These are phyloP conservation scores for Cercospora janseana DNA, from an alignment of 2,329 filamentous ascomycete species.

Conservation along the genomic window DNA sequence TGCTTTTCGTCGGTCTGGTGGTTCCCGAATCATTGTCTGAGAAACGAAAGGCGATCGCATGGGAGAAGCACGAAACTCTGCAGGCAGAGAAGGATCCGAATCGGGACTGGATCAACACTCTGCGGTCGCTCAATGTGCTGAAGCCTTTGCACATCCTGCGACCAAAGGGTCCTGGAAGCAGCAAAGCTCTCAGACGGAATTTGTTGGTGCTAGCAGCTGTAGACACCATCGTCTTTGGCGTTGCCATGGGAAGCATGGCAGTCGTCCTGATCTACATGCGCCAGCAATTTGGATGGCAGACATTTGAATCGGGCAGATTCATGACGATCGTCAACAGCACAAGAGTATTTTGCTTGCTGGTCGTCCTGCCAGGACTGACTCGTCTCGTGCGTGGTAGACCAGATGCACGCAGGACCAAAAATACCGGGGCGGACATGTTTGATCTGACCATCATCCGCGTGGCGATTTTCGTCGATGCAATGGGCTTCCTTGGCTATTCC, in stretches of 20 bases:
- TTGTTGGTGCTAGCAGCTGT: conserved; percentile 75
- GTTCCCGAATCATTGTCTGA: conserved; percentile 83
- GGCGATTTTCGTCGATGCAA: conserved; percentile 71
- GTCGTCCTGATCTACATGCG: conserved; percentile 82
- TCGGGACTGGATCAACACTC: conserved; percentile 46
- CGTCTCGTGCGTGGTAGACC: conserved; percentile 66
- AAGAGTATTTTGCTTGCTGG: conserved; percentile 72
- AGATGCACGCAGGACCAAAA: conserved; percentile 47
- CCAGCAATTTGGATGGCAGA: conserved; percentile 78
- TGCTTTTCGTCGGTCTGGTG: conserved; percentile 66
- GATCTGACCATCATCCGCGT: conserved; percentile 75
- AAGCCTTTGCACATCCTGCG: conserved; percentile 74
- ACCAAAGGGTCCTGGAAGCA: conserved; percentile 65
- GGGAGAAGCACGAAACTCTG: conserved; percentile 61
- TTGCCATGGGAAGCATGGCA: conserved; percentile 76
- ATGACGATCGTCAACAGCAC: conserved; percentile 75
- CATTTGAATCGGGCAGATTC: conserved; percentile 74
- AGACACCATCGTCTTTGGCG: conserved; percentile 78
- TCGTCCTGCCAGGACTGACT: conserved; percentile 73
- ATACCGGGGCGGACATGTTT: conserved; percentile 70
- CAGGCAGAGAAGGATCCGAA: conserved; percentile 37
- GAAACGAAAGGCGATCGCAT: conserved; percentile 66
- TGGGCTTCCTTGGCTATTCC: conserved; percentile 74
- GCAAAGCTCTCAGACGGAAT: conserved; percentile 67
- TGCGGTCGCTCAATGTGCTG: conserved; percentile 62